phyloP scores from a whole-genome alignment of 2,329 filamentous ascomycete species.

The Clathrospora elynae region DNA sequence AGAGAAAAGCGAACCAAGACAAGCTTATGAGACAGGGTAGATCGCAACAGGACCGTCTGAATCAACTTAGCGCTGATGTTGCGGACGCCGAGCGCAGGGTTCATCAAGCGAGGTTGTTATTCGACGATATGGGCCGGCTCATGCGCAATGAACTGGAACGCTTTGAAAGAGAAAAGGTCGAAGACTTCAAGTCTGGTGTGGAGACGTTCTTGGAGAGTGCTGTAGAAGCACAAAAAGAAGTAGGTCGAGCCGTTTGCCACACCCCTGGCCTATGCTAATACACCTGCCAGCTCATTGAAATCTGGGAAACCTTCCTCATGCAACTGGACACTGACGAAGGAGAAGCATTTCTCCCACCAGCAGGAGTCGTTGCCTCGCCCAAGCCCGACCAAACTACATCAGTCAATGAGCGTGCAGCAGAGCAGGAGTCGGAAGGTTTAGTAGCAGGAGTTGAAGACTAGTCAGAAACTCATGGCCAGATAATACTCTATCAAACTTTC shows the following conservation, averaged over 20 bases:
- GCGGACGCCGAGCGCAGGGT: constrained; percentile 93
- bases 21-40: constrained; percentile 94
- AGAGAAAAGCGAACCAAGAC: constrained; percentile 86
- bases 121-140: constrained; percentile 95
- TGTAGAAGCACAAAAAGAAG: constrained; percentile 98
- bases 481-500: not conserved
- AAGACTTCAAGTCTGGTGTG: constrained; percentile 97
- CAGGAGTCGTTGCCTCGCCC: constrained; percentile 46
- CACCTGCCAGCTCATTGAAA: constrained; percentile 68
- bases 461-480: constrained; percentile 1
- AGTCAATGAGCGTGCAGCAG: constrained; percentile 15
- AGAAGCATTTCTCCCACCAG: constrained; percentile 51
- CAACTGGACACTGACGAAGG: constrained; percentile 92
- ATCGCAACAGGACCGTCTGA: constrained; percentile 92
- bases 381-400: constrained; percentile 15
- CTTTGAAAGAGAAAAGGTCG: constrained; percentile 96
- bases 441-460: constrained; percentile 3
- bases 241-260: constrained; percentile 51
- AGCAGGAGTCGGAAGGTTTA: constrained; percentile 12
- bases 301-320: constrained; percentile 98
- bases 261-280: constrained; percentile 16
- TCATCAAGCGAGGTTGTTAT: constrained; percentile 84
- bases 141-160: constrained; percentile 91
- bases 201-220: constrained; percentile 97
- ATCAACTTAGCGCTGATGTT: constrained; percentile 90